phyloP scores from a whole-genome alignment of 73 alveolate species.

The Paramecium primaurelia region DNA sequence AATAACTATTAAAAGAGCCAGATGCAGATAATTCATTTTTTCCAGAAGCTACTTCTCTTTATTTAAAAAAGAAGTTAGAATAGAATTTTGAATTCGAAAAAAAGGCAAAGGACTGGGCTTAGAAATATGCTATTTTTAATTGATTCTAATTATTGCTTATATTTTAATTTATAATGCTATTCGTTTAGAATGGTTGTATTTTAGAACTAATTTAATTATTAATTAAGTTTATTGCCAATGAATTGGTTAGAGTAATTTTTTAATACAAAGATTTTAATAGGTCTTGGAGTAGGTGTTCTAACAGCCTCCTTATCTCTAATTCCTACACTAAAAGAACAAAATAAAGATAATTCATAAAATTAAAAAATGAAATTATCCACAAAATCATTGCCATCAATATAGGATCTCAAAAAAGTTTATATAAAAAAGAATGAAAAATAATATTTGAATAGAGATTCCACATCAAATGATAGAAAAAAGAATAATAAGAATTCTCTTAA shows the following conservation, averaged over 20 bases:
- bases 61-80: neutral
- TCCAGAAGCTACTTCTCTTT: neutral
- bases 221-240: neutral
- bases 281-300: neutral
- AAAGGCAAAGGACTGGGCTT: neutral
- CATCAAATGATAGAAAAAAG: neutral
- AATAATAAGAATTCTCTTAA: neutral
- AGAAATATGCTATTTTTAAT: neutral
- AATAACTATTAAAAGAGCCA: neutral
- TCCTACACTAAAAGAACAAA: neutral
- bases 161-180: neutral
- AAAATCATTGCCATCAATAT: neutral
- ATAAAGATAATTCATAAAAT: neutral
- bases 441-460: neutral
- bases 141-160: neutral
- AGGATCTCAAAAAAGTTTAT: neutral
- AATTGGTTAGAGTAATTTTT: neutral
- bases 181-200: neutral
- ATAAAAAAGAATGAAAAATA: neutral
- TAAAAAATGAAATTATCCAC: neutral
- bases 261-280: neutral
- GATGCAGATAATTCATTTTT: neutral
- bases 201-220: neutral
- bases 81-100: neutral
- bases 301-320: neutral